These are phyloP conservation scores for Tillandsia leiboldiana DNA, from an alignment of 176 grass and related monocot genomes.

Conservation along the genomic window DNA sequence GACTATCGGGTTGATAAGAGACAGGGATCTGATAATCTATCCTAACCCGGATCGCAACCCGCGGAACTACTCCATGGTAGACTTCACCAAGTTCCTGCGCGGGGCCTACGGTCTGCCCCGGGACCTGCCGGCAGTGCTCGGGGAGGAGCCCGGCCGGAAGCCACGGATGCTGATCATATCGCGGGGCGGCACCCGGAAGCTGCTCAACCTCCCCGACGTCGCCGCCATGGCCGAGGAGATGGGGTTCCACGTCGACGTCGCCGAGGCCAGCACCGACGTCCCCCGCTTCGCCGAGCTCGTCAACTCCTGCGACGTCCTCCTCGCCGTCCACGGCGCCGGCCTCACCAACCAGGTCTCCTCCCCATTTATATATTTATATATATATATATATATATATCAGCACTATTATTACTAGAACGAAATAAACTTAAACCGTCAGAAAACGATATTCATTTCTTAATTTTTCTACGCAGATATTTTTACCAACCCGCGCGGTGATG, in stretches of 20 bases:
- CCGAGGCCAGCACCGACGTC: conserved; percentile 36
- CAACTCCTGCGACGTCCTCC: conserved; percentile 40
- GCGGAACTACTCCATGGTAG: conserved; percentile 30
- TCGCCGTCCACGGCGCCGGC: conserved; percentile 60
- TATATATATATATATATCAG: too few species aligned
- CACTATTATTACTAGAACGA: too few species aligned
- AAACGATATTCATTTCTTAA: too few species aligned
- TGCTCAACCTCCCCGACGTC: conserved; percentile 29
- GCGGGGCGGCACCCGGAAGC: conserved; percentile 41
- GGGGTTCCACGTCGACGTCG: conserved; percentile 40
- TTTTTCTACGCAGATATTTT: conserved; percentile 17
- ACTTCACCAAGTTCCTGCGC: conserved; percentile 58
- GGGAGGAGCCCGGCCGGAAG: conserved; percentile 29
- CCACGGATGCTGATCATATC: conserved; percentile 58
- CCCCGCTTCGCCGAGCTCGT: conserved; percentile 36
- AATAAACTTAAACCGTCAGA: too few species aligned
- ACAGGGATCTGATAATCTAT: conserved; percentile 42
- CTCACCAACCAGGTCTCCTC: conserved; percentile 38
- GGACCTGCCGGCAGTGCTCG: conserved; percentile 23
- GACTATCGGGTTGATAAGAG: conserved; percentile 41
- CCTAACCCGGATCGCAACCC: conserved; percentile 41
- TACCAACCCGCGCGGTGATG: conserved; percentile 36
- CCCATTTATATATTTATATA: too few species aligned
- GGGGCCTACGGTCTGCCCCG: conserved; percentile 33
- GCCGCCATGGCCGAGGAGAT: conserved; percentile 21